Evolutionary conservation across 495 filamentous ascomycete species (phyloP), one percentile per base, ranked within the genome.

Genomic region (Apiosordaria backusii): DNA sequence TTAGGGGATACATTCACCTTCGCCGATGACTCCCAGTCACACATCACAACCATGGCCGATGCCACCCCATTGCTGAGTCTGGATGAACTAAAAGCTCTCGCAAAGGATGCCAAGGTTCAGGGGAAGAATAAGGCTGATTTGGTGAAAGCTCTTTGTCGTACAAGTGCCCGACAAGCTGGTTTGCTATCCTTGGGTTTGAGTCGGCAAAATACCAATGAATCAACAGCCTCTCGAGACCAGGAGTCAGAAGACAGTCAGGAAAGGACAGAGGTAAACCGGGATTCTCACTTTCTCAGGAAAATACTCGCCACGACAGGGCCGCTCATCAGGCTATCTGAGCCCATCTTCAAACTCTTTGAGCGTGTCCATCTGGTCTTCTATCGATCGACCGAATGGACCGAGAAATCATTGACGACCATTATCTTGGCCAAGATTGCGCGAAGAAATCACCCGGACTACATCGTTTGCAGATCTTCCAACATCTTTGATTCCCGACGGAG

Each of bases 321-420:
- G 35, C 93, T 92, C 64, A 90, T 97, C 59, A 82, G 94, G 50
- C 88, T 99, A 18, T 88, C 92, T 1, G 75, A 87, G 1, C 80
- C 87, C 7, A 84, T 88, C n/a, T 85, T 92, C 64, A 90, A 87
- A 65, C 84, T 99, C 4, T 99, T 99, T 70, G 93, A 97, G 73
- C 86, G 95, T 29, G 92, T 97, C 1, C 94, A 98, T 77, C 78
- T 99, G 6, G 93, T 99, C 60, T 98, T 97, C 74, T 97, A 97
- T 73, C 84, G 93, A 29, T 97, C 93, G 26, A 96, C 93, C 0
- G 93, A 97, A 74, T 98, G 94, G 93, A 95, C 93, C 0, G 95
- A 97, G 70, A 97, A 97, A 70, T 97, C 94, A 13, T 84, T 99
- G 2, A 97, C 92, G 2, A 94, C 93, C 3, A 94, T 98, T 66